phyloP scores from a whole-genome alignment of 129 eudicot genomes.

The Artemisia argyi region DNA sequence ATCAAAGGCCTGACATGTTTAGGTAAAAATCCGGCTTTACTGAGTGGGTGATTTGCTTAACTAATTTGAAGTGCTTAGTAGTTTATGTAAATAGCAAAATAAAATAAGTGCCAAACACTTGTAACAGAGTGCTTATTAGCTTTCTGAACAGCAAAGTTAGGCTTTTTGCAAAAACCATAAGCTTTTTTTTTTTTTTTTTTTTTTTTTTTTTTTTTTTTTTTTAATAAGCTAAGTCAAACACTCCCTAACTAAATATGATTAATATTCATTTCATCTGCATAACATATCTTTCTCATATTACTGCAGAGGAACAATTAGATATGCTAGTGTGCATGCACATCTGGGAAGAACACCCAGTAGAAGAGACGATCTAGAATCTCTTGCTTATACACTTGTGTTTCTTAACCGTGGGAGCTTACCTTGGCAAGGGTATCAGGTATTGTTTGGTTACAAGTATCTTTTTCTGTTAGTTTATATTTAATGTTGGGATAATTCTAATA shows the following conservation, averaged over 20 bases:
- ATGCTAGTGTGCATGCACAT: slow-evolving; percentile 92
- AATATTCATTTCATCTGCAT: neutral
- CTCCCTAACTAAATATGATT: neutral
- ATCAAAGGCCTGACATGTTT: slow-evolving; percentile 80
- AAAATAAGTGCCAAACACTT: too few species aligned
- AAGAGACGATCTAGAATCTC: slow-evolving; percentile 75
- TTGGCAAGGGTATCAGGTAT: slow-evolving; percentile 88
- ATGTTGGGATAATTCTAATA: neutral
- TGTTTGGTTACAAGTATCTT: too few species aligned
- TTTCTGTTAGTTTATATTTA: neutral
- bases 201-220: too few species aligned
- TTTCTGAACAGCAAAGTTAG: too few species aligned
- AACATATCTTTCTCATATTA: neutral
- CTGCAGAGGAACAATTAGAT: slow-evolving; percentile 69
- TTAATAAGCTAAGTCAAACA: neutral
- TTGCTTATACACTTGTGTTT: slow-evolving; percentile 69
- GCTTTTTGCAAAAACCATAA: neutral
- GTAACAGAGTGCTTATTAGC: too few species aligned
- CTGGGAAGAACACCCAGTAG: slow-evolving; percentile 89
- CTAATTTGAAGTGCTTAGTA: too few species aligned
- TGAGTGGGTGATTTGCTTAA: neutral
- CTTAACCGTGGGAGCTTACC: slow-evolving; percentile 79
- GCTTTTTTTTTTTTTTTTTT: neutral
- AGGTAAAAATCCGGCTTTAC: slow-evolving; percentile 37
- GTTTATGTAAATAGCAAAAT: too few species aligned